These are phyloP conservation scores for Chytridiales sp. DNA, from an alignment of 371 early-diverging fungal species.

Conservation along the genomic window DNA sequence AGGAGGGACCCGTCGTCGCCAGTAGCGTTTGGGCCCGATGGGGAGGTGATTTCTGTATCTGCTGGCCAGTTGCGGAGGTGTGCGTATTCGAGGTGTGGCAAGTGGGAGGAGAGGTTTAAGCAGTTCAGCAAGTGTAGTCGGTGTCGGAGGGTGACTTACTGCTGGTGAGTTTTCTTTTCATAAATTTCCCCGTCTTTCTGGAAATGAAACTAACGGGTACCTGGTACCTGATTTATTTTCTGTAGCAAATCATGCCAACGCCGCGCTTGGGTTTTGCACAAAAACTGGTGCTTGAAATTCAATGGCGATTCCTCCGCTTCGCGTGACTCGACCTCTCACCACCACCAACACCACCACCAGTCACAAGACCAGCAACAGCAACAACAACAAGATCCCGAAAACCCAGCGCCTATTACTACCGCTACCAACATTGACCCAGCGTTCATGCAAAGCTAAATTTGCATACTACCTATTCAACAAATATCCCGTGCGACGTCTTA, in stretches of 20 bases:
- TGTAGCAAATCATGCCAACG: constrained; percentile 35
- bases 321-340: not conserved
- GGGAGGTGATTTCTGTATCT: not conserved
- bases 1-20: constrained; percentile 29
- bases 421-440: too few species aligned
- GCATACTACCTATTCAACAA: too few species aligned
- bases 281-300: constrained; percentile 41
- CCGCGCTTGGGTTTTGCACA: constrained; percentile 33
- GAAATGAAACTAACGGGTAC: not conserved
- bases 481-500: too few species aligned
- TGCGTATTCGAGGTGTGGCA: constrained; percentile 30
- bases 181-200: not conserved
- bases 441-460: too few species aligned
- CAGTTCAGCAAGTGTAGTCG: constrained; percentile 45
- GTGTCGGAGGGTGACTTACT: constrained; percentile 46
- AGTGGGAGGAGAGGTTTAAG: constrained; percentile 29
- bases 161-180: constrained; percentile 30
- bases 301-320: constrained; percentile 11
- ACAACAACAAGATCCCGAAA: not conserved
- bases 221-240: not conserved
- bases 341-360: not conserved
- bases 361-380: not conserved
- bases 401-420: constrained; percentile 1
- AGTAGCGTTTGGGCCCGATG: not conserved
- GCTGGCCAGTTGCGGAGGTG: constrained; percentile 32